Evolutionary conservation across 768 basidiomycete genomes (phyloP), one percentile per base, ranked within the genome.

Genomic region (Filobasidium wieringae): DNA sequence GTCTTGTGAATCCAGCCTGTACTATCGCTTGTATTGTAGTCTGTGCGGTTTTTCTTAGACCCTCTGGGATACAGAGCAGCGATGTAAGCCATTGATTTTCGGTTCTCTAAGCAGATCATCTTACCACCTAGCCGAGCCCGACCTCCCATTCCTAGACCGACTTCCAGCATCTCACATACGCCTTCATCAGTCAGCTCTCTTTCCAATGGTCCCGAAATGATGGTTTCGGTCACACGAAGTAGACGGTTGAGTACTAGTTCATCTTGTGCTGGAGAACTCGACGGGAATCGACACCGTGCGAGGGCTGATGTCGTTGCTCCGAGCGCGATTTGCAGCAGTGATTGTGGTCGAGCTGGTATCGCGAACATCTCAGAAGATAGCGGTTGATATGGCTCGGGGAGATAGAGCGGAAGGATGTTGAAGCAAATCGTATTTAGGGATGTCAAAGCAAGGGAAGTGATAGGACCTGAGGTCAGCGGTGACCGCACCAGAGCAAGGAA

Each of bases 91-190:
- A 9, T 53, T 5, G 32, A 31, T 19, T 34, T 53, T 51, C 32
- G 26, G 9, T 70, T 51, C 19, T 37, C n/a, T 43, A 58, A n/a
- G 26, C 4, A 29, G 14, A 7, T n/a, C 61, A 4, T 58, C 55
- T 61, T 65, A 93, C 91, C 91, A 67, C 87, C 88, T n/a, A 96
- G 78, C 55, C 95, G 80, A 82, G 95, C 92, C 71, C 96, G 87
- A 72, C 93, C 96, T 64, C 91, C 90, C 51, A 93, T 96, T 11
- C 91, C 93, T 64, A 99, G 74, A 4, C 96, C 93, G 0, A 92
- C 93, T 74, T 99, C 95, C 65, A 99, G 77, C 85, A 99, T 91
- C 75, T 96, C 95, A 70, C 95, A 99, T 15, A 97, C 85, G 70
- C 91, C 89, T 53, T 95, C 81, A 66, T 99, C 93, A 27, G 87